These are phyloP conservation scores for Chalara sp. DNA, from an alignment of 2,329 filamentous ascomycete species.

Conservation along the genomic window DNA sequence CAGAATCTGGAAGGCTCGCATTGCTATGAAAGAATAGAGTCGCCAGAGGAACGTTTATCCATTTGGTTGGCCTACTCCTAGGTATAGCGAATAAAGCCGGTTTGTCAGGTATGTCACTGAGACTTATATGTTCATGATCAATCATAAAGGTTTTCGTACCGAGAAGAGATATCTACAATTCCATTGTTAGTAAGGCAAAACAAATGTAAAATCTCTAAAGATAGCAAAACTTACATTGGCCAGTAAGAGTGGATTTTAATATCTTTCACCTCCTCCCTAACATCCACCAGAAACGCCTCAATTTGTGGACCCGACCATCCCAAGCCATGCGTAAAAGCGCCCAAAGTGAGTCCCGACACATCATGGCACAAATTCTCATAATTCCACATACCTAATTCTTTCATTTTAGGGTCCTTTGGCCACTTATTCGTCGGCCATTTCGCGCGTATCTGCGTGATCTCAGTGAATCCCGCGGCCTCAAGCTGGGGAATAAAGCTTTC, in stretches of 20 bases:
- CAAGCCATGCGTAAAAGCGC: constrained; percentile 12
- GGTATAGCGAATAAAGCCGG: too few relatives aligned
- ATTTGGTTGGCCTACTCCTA: too few relatives aligned
- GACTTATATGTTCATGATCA: too few relatives aligned
- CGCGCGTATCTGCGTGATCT: constrained; percentile 20
- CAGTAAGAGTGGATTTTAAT: constrained; percentile 23
- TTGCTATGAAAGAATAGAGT: too few relatives aligned
- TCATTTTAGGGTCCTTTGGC: constrained; percentile 1
- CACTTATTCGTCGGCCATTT: constrained; percentile 24
- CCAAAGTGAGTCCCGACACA: constrained; percentile 5
- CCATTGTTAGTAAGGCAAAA: too few relatives aligned
- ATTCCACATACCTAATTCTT: constrained; percentile 9
- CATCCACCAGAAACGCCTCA: constrained; percentile 24
- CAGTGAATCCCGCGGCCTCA: constrained; percentile 22
- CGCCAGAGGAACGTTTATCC: too few relatives aligned
- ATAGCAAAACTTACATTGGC: too few relatives aligned
- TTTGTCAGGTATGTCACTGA: too few relatives aligned
- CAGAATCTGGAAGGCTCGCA: too few relatives aligned
- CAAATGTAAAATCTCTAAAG: too few relatives aligned
- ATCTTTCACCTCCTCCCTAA: constrained; percentile 26
- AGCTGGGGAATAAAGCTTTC: constrained; percentile 15
- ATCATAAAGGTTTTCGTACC: too few relatives aligned
- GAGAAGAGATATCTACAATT: too few relatives aligned
- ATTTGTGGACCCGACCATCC: constrained; percentile 9
- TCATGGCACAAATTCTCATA: constrained; percentile 8